These are phyloP conservation scores for Punctularia strigosozonata DNA, from an alignment of 768 basidiomycete genomes.

Conservation along the genomic window DNA sequence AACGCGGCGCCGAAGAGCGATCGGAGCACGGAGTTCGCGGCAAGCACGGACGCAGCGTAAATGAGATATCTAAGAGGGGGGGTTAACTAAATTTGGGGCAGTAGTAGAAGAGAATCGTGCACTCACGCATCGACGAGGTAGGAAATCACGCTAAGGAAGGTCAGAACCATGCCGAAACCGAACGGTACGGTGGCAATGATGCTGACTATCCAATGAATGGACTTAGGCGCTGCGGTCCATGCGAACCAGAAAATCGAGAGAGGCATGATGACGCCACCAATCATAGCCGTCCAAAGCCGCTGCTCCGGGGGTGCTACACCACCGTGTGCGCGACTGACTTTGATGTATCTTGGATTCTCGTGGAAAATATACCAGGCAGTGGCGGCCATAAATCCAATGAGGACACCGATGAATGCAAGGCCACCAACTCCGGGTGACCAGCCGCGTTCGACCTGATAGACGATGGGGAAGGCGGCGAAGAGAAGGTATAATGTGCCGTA, in stretches of 20 bases:
- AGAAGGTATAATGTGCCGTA: conserved; percentile 1
- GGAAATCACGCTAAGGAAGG: conserved; percentile 21
- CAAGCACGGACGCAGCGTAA: conserved; percentile 22
- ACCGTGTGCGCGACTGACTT: conserved; percentile 1
- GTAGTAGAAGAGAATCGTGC: too few relatives aligned
- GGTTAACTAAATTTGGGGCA: too few relatives aligned
- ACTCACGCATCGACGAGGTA: conserved; percentile 28
- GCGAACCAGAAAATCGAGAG: conserved; percentile 10
- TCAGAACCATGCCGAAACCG: conserved; percentile 22
- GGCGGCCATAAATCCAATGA: conserved; percentile 14
- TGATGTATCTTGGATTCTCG: neutral
- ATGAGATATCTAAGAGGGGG: conserved; percentile 23
- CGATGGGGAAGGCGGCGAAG: conserved; percentile 9
- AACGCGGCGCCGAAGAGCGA: conserved; percentile 25
- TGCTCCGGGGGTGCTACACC: conserved; percentile 18
- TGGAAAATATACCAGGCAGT: neutral
- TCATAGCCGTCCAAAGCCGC: neutral
- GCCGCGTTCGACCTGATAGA: conserved; percentile 7
- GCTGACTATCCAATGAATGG: conserved; percentile 26
- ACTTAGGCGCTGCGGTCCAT: conserved; percentile 7
- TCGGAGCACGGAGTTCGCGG: conserved; percentile 25
- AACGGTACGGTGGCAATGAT: conserved; percentile 28
- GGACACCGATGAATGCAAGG: conserved; percentile 21
- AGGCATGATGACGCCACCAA: neutral
- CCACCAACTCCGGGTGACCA: conserved; percentile 13